phyloP scores from a whole-genome alignment of 2,329 filamentous ascomycete species.

The Apiospora malaysiana region DNA sequence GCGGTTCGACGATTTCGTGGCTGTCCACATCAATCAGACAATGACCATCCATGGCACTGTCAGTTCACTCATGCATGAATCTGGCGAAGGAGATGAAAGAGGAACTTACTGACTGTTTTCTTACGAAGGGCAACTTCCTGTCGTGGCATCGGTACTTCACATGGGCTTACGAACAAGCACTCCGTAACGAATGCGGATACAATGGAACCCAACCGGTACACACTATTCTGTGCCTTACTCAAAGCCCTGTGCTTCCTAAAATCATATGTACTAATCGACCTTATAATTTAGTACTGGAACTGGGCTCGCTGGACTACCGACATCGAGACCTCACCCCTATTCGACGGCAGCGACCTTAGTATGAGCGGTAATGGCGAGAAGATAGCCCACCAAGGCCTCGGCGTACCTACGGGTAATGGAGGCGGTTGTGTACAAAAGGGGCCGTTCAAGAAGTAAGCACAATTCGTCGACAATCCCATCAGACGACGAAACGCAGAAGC shows the following conservation, averaged over 20 bases:
- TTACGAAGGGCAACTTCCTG: conserved; percentile 31
- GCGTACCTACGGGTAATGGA: conserved; percentile 39
- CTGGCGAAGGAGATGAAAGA: not conserved
- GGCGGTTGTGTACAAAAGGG: conserved; percentile 53
- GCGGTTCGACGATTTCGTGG: conserved; percentile 42
- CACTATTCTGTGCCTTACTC: not conserved
- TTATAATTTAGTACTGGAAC: conserved; percentile 46
- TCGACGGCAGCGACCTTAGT: conserved; percentile 52
- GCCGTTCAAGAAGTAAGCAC: conserved; percentile 52
- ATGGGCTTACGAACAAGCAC: conserved; percentile 38
- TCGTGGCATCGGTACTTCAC: conserved; percentile 42
- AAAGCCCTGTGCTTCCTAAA: not conserved
- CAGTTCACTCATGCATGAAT: conserved; percentile 20
- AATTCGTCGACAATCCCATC: not conserved
- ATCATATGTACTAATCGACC: not conserved
- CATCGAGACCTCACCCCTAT: conserved; percentile 49
- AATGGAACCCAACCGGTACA: conserved; percentile 29
- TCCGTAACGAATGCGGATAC: conserved; percentile 42
- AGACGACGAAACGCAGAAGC: conserved; percentile 13
- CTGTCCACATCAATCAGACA: conserved; percentile 39
- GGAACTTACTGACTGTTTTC: not conserved
- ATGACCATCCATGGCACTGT: conserved; percentile 39
- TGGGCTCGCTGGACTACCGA: conserved; percentile 50
- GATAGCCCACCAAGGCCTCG: conserved; percentile 23
- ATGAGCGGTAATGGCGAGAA: conserved; percentile 48